phyloP scores from a whole-genome alignment of 306 rosid genomes.

The Gillenia trifoliata region DNA sequence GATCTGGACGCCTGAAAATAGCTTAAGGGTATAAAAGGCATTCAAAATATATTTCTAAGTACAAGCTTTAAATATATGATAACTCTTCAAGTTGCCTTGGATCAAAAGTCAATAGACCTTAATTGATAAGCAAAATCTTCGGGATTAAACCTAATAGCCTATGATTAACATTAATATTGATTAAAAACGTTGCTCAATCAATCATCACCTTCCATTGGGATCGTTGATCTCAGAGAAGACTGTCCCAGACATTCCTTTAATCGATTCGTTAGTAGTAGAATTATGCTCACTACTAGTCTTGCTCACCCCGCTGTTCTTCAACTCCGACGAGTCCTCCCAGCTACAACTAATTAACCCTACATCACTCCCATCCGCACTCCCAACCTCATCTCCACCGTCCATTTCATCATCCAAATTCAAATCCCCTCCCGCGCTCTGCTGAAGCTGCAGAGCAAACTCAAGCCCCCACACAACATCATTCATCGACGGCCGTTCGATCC shows the following conservation, averaged over 20 bases:
- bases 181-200: not conserved
- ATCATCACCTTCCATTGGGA: slow-evolving; percentile 4
- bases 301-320: not conserved
- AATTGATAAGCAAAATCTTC: no score
- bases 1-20: no score
- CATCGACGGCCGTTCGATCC: slow-evolving; percentile 27
- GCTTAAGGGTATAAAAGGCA: no score
- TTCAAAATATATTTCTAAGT: no score
- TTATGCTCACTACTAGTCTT: not conserved
- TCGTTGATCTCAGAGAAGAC: slow-evolving; percentile 14
- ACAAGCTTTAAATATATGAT: no score
- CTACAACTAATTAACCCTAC: not conserved
- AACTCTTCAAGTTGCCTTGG: no score
- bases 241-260: not conserved
- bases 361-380: not conserved
- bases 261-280: not conserved
- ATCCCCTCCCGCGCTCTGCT: slow-evolving; percentile 5
- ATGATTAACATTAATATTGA: no score
- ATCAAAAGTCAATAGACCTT: no score
- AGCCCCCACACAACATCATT: slow-evolving; percentile 18
- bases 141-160: no score
- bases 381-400: not conserved
- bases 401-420: not conserved
- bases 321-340: not conserved
- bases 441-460: slow-evolving; percentile 24